Conservation (phyloP, 306 rosid species). For the Crotalaria pallida region DNA sequence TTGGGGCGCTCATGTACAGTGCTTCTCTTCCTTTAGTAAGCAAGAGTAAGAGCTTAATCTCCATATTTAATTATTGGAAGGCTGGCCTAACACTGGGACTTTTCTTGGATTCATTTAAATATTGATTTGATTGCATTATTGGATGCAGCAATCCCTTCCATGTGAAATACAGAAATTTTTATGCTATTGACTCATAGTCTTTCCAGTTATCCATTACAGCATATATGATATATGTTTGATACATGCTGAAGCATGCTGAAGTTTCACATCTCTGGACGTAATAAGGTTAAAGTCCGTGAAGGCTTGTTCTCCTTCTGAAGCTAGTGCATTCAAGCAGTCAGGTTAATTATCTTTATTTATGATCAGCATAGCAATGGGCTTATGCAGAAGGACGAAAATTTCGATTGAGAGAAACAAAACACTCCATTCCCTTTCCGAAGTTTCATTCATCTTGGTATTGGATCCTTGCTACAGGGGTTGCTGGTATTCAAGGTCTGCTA, state of each 20-base stretch:
- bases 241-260: background rate
- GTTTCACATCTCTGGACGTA: background rate
- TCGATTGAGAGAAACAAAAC: background rate
- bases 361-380: background rate
- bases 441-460: background rate
- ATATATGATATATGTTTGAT: background rate
- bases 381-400: too few relatives aligned
- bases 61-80: constrained; percentile 90
- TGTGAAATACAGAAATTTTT: constrained; percentile 17
- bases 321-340: background rate
- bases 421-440: background rate
- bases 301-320: background rate
- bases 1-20: constrained; percentile 90
- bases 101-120: constrained; percentile 94
- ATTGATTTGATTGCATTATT: constrained; percentile 34
- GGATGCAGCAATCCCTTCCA: constrained; percentile 8
- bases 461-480: background rate
- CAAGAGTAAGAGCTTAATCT: constrained; percentile 50
- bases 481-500: background rate
- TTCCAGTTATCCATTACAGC: background rate
- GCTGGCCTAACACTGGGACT: constrained; percentile 92
- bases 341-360: background rate
- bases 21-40: constrained; percentile 49
- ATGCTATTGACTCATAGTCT: background rate
- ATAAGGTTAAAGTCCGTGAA: background rate